Evolutionary conservation across 495 filamentous ascomycete genomes (phyloP), one percentile per base, ranked within the genome.

Genomic region (Paragyromitra xinjiangensis): DNA sequence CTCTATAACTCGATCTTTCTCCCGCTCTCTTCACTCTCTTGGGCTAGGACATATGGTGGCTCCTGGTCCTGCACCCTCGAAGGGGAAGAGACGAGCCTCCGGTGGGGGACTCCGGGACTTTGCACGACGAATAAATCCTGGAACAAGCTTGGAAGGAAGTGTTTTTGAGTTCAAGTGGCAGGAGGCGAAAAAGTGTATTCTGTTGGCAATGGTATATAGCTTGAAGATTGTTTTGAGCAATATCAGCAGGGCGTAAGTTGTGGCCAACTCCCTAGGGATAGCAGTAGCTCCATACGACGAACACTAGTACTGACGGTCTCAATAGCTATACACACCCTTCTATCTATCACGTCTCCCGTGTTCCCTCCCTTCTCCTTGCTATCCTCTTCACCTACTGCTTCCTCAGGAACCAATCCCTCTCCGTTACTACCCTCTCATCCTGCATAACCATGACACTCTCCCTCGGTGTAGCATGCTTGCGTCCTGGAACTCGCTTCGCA

Each of bases 181-280:
- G 8, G 81, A 85, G 29, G 85, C 81, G 1, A 83, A 83, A 63
- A 83, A 83, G 50, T 84, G 85, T 9, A 75, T 88, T 1, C 86
- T 85, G 8, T 74, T 87, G 5, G 85, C 87, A 2, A 69, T 86
- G 11, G 80, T 87, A 6, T 87, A 85, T 69, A 81, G 86, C 50
- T 83, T 82, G 12, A 87, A 87, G 75, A 80, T 87, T 16, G 78
- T 86, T 19, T 81, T 88, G 40, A 87, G 85, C 63, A 88, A 88
- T 78, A 73, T 88, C 37, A 85, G 85, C 12, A 88, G 85, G 77
- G 85, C 86, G 84, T 87, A 82, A 74, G 85, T 73, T 24, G 53
- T 3, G 39, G 12, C 24, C 29, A 16, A 16, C 9, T 73, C 8
- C 19, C 37, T 6, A 19, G 29, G 42, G 5, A n/a, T 56, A 26